phyloP scores from a whole-genome alignment of 768 basidiomycete genomes.

The Gloeopeniophorella convolvens region DNA sequence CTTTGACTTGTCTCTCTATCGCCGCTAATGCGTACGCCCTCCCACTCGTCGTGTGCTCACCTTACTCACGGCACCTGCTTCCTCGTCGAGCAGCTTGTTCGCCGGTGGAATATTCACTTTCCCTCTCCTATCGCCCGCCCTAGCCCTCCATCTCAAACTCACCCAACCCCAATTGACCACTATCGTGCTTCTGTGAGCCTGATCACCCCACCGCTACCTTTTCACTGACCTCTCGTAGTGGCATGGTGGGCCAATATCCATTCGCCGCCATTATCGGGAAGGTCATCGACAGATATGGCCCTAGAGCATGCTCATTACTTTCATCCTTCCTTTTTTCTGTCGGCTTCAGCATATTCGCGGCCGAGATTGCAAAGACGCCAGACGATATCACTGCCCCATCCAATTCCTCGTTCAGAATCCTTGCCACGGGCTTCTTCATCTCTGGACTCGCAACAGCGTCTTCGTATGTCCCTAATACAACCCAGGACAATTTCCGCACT shows the following conservation, averaged over 20 bases:
- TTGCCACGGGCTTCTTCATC: conserved; percentile 54
- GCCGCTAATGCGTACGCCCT: conserved; percentile 54
- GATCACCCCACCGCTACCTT: neutral
- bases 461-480: conserved; percentile 45
- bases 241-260: conserved; percentile 78
- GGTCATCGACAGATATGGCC: conserved; percentile 59
- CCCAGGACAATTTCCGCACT: neutral
- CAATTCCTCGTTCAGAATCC: conserved; percentile 40
- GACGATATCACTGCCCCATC: conserved; percentile 34
- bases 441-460: conserved; percentile 64
- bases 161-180: conserved; percentile 75
- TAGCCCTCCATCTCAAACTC: conserved; percentile 54
- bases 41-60: conserved; percentile 12
- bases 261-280: conserved; percentile 65
- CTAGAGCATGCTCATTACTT: conserved; percentile 58
- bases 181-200: conserved; percentile 64
- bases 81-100: conserved; percentile 43
- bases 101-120: conserved; percentile 80
- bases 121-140: conserved; percentile 60
- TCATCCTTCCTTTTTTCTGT: conserved; percentile 51
- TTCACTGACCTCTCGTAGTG: conserved; percentile 36
- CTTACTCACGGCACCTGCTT: neutral
- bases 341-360: conserved; percentile 60
- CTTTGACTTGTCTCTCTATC: conserved; percentile 45
- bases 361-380: conserved; percentile 44